Percentiles rank a stretch among this genome's conserved stretches.
These are phyloP conservation scores for Rhizophora apiculata DNA, from an alignment of 345 rosid species.

Conservation along the genomic window DNA sequence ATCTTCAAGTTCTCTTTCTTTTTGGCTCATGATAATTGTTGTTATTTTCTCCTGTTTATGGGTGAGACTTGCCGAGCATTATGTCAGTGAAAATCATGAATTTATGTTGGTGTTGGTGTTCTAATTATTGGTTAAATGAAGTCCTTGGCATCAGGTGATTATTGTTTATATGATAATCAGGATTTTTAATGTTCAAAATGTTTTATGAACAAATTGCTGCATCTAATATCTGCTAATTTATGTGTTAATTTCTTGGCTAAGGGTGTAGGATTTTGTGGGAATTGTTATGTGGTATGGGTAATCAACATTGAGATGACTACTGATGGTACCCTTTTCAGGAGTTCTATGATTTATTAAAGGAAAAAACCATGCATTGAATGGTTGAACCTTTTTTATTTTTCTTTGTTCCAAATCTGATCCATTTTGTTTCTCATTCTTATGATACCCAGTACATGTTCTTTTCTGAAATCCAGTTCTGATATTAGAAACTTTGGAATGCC, in stretches of 20 bases:
- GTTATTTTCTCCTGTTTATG: too few species aligned
- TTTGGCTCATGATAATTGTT: too few species aligned
- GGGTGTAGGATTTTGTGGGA: background rate
- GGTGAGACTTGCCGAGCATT: too few species aligned
- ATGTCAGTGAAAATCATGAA: too few species aligned
- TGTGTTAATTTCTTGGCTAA: background rate
- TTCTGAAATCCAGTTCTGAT: conserved; percentile 1
- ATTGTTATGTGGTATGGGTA: background rate
- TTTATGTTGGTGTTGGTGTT: too few species aligned
- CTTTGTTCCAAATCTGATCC: background rate
- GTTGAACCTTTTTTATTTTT: background rate
- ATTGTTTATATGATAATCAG: too few species aligned
- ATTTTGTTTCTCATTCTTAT: too few species aligned
- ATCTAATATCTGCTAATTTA: background rate
- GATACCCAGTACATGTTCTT: background rate
- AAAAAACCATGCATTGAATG: background rate
- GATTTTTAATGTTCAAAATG: background rate
- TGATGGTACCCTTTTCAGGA: too few species aligned
- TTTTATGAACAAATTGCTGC: background rate
- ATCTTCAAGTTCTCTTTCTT: too few species aligned
- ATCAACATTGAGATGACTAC: background rate
- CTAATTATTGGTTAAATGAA: too few species aligned
- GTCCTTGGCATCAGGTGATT: too few species aligned
- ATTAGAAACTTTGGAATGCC: conserved; percentile 7
- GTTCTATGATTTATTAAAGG: too few species aligned